Evolutionary conservation across 1,284 basidiomycete species (phyloP).

Genomic region (Ceratobasidium sp.): DNA sequence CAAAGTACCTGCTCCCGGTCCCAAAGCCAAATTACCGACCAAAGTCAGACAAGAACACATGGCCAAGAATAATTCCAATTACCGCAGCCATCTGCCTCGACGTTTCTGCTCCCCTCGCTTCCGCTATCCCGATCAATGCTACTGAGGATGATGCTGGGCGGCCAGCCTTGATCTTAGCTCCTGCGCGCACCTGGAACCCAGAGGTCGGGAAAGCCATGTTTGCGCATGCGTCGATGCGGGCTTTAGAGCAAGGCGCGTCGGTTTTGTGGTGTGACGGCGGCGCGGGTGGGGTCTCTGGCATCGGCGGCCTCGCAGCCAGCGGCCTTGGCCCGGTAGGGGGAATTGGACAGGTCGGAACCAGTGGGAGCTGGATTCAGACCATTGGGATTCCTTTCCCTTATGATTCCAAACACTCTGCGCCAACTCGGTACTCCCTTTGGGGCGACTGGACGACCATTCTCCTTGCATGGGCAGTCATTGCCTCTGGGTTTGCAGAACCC

Average conservation of each 20-base stretch:
- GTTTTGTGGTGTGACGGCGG: slow-evolving; percentile 87
- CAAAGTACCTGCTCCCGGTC: slow-evolving; percentile 61
- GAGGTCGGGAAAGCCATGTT: slow-evolving; percentile 79
- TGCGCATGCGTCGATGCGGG: slow-evolving; percentile 78
- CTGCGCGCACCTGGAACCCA: slow-evolving; percentile 81
- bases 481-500: slow-evolving; percentile 1
- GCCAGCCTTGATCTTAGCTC: slow-evolving; percentile 78
- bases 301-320: slow-evolving; percentile 73
- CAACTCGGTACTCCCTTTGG: slow-evolving; percentile 41
- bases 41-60: neutral
- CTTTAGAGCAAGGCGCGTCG: slow-evolving; percentile 72
- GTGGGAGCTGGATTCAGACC: slow-evolving; percentile 74
- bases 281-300: slow-evolving; percentile 57
- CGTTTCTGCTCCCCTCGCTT: slow-evolving; percentile 69
- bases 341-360: slow-evolving; percentile 69
- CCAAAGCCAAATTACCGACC: slow-evolving; percentile 52
- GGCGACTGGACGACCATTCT: slow-evolving; percentile 43
- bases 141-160: slow-evolving; percentile 56
- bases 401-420: slow-evolving; percentile 55
- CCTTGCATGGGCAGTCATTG: slow-evolving; percentile 33
- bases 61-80: slow-evolving; percentile 60
- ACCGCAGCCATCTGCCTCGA: slow-evolving; percentile 84
- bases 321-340: slow-evolving; percentile 66
- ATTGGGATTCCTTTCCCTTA: slow-evolving; percentile 72
- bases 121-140: slow-evolving; percentile 62